Evolutionary conservation across 179 eudicot species (phyloP).

Genomic region (Spinacia oleracea): DNA sequence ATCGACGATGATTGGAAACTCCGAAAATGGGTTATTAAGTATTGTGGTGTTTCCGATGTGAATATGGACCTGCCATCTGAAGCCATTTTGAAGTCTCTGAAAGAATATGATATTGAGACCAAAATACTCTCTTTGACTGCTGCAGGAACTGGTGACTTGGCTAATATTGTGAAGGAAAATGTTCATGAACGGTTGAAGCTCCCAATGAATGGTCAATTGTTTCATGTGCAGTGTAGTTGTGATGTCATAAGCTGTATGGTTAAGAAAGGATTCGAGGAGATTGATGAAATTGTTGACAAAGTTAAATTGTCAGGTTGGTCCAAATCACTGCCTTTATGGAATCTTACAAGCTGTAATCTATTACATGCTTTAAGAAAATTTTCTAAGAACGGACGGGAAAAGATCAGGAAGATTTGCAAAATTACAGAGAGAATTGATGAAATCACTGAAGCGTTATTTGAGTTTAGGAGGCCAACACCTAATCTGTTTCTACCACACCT

Average conservation of each 20-base stretch:
- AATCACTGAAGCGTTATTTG: conserved; percentile 27
- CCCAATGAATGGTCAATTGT: conserved; percentile 24
- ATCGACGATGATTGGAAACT: no score
- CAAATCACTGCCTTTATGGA: conserved; percentile 28
- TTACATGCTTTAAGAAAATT: conserved; percentile 22
- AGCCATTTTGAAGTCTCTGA: background rate
- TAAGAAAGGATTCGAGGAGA: conserved; percentile 23
- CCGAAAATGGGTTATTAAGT: no score
- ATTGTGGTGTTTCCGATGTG: background rate
- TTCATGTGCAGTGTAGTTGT: conserved; percentile 23
- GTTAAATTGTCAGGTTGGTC: conserved; percentile 20
- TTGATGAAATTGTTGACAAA: conserved; percentile 16
- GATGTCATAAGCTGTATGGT: conserved; percentile 24
- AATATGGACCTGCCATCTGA: background rate
- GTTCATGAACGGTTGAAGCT: no score
- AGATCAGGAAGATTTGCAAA: conserved; percentile 30
- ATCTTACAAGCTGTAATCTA: conserved; percentile 19
- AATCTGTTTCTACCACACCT: conserved; percentile 37
- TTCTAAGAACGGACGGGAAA: conserved; percentile 32
- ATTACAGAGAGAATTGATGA: conserved; percentile 27
- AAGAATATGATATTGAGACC: conserved; percentile 1
- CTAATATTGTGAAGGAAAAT: conserved; percentile 7
- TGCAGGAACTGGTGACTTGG: conserved; percentile 23
- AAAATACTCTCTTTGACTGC: conserved; percentile 6
- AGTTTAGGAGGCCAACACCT: conserved; percentile 29